phyloP scores from a whole-genome alignment of 2,329 filamentous ascomycete genomes.

The Aspergillus ochraceus region DNA sequence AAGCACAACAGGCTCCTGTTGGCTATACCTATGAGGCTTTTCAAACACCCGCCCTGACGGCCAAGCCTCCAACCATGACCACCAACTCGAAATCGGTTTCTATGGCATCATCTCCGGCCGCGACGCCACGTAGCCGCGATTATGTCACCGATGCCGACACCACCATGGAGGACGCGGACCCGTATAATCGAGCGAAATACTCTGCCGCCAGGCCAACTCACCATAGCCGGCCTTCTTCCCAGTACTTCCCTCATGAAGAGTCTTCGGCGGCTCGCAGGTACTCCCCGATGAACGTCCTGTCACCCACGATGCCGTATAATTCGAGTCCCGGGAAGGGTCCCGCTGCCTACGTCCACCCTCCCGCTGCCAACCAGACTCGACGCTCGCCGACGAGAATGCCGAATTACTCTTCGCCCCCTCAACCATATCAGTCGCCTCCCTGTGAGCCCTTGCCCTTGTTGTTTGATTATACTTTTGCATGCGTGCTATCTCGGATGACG shows the following conservation, averaged over 20 bases:
- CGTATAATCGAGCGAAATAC: conserved; percentile 84
- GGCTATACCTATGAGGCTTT: conserved; percentile 70
- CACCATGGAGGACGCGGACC: conserved; percentile 86
- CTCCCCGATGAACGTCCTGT: conserved; percentile 90
- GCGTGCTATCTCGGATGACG: background rate
- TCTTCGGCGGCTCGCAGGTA: conserved; percentile 87
- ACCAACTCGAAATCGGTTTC: conserved; percentile 52
- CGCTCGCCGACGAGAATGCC: conserved; percentile 75
- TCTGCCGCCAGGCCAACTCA: conserved; percentile 70
- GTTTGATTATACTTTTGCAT: background rate
- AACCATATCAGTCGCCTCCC: conserved; percentile 60
- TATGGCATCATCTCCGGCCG: conserved; percentile 60
- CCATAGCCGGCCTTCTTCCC: conserved; percentile 68
- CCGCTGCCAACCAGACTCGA: conserved; percentile 53
- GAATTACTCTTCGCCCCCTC: conserved; percentile 58
- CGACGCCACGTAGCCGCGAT: conserved; percentile 63
- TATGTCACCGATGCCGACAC: conserved; percentile 68
- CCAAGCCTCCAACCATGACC: conserved; percentile 35
- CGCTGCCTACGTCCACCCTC: conserved; percentile 56
- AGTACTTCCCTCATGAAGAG: conserved; percentile 71
- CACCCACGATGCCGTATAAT: conserved; percentile 76
- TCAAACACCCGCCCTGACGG: conserved; percentile 45
- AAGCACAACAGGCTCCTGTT: conserved; percentile 52
- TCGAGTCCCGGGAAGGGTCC: conserved; percentile 59
- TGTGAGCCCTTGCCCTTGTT: conserved; percentile 41